Percentiles rank a stretch among this genome's conserved stretches.
phyloP scores from a whole-genome alignment of 495 filamentous ascomycete species.

The Xylaria nigripes region DNA sequence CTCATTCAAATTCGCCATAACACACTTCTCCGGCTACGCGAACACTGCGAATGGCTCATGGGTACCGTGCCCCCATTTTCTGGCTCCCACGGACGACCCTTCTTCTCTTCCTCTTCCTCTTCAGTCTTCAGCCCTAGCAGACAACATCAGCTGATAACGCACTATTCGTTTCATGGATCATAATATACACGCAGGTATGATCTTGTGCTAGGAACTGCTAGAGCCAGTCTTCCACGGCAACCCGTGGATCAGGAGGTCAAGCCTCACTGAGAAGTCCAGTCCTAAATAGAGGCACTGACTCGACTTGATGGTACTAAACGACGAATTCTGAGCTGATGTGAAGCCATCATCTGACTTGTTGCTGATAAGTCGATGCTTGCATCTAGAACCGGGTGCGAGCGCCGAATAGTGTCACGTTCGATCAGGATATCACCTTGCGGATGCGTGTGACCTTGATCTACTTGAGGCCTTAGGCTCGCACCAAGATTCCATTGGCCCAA shows the following conservation, averaged over 20 bases:
- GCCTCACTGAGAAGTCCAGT: constrained; percentile 56
- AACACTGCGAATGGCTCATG: constrained; percentile 51
- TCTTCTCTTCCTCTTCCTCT: neutral
- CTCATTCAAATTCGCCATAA: constrained; percentile 42
- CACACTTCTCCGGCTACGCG: constrained; percentile 39
- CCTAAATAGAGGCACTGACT: constrained; percentile 52
- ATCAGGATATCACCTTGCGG: constrained; percentile 19
- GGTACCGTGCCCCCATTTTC: constrained; percentile 13
- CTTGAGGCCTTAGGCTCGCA: constrained; percentile 27
- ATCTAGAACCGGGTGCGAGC: constrained; percentile 10
- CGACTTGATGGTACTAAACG: constrained; percentile 46
- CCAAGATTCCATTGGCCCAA: constrained; percentile 20
- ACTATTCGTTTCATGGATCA: constrained; percentile 37
- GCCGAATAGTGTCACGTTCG: constrained; percentile 10
- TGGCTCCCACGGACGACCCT: neutral
- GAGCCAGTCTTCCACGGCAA: constrained; percentile 42
- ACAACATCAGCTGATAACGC: neutral
- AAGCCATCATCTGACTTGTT: constrained; percentile 35
- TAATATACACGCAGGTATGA: constrained; percentile 50
- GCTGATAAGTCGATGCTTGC: constrained; percentile 39
- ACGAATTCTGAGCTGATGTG: constrained; percentile 41
- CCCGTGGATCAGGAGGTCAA: constrained; percentile 44
- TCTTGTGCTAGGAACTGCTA: constrained; percentile 54
- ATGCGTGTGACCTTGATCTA: constrained; percentile 28
- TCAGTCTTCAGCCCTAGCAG: neutral